phyloP scores from a whole-genome alignment of 78 protist genomes.

The Guillardia theta region DNA sequence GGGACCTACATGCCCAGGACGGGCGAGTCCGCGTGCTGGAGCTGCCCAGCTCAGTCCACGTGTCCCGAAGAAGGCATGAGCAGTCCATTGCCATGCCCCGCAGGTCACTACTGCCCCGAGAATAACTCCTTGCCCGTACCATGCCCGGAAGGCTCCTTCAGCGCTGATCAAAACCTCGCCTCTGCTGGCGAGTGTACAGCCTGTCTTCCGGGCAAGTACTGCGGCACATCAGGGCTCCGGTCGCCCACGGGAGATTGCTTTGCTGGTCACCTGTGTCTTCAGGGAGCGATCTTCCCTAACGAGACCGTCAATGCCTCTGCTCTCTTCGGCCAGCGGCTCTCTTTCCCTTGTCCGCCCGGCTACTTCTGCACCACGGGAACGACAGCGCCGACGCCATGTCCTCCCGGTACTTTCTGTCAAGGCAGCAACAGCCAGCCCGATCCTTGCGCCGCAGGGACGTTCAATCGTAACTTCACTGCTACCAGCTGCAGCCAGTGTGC shows the following conservation, averaged over 20 bases:
- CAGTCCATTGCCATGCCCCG: slow-evolving; percentile 42
- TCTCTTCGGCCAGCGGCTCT: background rate
- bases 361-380: slow-evolving; percentile 57
- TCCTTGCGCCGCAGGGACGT: slow-evolving; percentile 24
- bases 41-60: background rate
- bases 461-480: background rate
- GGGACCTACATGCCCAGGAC: too few species aligned
- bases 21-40: too few species aligned
- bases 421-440: background rate
- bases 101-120: slow-evolving; percentile 69
- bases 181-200: background rate
- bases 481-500: slow-evolving; percentile 1
- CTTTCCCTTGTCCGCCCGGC: background rate
- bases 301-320: background rate
- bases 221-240: background rate
- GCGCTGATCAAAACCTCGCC: background rate
- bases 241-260: background rate
- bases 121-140: background rate
- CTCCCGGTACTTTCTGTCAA: background rate
- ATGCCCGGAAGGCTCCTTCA: background rate
- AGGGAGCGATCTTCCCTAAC: background rate
- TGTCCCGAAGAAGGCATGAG: background rate
- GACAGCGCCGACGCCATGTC: background rate
- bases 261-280: background rate
- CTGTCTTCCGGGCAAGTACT: background rate